phyloP scores from a whole-genome alignment of 2,329 filamentous ascomycete species.

The Helotiales sp. region DNA sequence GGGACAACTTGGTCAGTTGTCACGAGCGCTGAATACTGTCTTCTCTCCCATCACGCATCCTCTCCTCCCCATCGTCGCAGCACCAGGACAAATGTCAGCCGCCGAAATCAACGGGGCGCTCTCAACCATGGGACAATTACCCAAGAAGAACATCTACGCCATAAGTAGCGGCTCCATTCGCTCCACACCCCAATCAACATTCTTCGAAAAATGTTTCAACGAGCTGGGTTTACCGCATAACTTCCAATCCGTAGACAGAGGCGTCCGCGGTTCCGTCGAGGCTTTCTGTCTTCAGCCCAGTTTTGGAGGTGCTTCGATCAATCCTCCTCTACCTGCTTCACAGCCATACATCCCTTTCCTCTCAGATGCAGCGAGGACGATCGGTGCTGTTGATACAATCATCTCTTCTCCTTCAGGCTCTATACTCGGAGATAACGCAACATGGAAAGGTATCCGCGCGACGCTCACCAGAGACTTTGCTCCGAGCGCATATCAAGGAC shows the following conservation, averaged over 20 bases:
- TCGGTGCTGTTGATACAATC: constrained; percentile 81
- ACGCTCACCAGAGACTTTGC: constrained; percentile 80
- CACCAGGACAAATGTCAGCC: constrained; percentile 81
- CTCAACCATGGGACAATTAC: constrained; percentile 76
- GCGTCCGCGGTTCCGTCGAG: constrained; percentile 67
- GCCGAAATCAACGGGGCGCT: constrained; percentile 82
- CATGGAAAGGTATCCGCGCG: constrained; percentile 82
- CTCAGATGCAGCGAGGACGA: constrained; percentile 75
- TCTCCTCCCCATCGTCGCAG: constrained; percentile 78
- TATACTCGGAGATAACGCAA: constrained; percentile 82
- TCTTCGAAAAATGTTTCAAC: constrained; percentile 83
- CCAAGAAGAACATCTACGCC: constrained; percentile 77
- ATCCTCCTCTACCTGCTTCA: constrained; percentile 64
- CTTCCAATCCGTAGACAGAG: constrained; percentile 72
- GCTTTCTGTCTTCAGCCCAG: constrained; percentile 69
- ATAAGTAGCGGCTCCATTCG: constrained; percentile 72
- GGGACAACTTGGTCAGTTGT: constrained; percentile 83
- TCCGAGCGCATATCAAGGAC: constrained; percentile 75
- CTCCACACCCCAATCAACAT: constrained; percentile 72
- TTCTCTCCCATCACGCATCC: constrained; percentile 89
- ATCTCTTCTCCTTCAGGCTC: constrained; percentile 62
- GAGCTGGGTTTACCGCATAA: constrained; percentile 84
- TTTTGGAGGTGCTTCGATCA: constrained; percentile 82
- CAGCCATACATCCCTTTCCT: constrained; percentile 62
- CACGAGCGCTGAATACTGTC: constrained; percentile 78